Base-by-base conservation (phyloP, 2,329 filamentous ascomycete species). In the Teratosphaeria nubilosa region DNA sequence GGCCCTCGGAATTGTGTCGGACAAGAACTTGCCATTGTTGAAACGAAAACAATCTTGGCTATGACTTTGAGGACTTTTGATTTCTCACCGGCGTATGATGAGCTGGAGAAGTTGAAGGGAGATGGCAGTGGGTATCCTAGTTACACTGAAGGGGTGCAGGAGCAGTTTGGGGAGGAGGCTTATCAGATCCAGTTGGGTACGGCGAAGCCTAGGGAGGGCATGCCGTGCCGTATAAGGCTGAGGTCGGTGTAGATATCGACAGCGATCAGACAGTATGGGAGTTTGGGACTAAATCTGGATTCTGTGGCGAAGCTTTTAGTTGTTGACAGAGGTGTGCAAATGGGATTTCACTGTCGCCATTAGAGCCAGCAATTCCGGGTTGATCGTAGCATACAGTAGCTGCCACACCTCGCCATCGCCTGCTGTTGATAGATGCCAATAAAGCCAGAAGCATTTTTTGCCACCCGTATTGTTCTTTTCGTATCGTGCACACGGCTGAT, bases 1-100 rank as follows among this genome's bases (percentile, higher is more conserved):
- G 82, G 82, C 0, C 74, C 76, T 1, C 69, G 82, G 13, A 79
- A 78, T 55, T 86, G 82, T 63, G 76, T 84, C n/a, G 82, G 81
- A 1, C 79, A 83, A 66, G 78, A 80, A 61, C 71, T 84, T 51
- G 81, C 77, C 0, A 76, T 78, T 69, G 70, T 81, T 16, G 81
- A 84, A 68, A 65, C 79, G 24, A 77, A 77, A 61, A 70, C 80
- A 59, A 72, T 80, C 6, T 68, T 84, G 30, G 76, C 77, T 2
- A 75, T 81, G 66, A 77, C 77, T 0, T 65, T 78, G 13, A 66
- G 80, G 54, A 75, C 77, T 20, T 80, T 82, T 53, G 78, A 82
- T 37, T 76, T 84, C 59, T 67, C 71, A 55, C 67, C 69, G 2
- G 66, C 66, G 7, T 78, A 74, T 61, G 68, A 70, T 14, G 74